Evolutionary conservation across 1,139 yeast genomes (phyloP), one percentile per base, ranked within the genome.

Genomic region (Scheffersomyces parashehatae): DNA sequence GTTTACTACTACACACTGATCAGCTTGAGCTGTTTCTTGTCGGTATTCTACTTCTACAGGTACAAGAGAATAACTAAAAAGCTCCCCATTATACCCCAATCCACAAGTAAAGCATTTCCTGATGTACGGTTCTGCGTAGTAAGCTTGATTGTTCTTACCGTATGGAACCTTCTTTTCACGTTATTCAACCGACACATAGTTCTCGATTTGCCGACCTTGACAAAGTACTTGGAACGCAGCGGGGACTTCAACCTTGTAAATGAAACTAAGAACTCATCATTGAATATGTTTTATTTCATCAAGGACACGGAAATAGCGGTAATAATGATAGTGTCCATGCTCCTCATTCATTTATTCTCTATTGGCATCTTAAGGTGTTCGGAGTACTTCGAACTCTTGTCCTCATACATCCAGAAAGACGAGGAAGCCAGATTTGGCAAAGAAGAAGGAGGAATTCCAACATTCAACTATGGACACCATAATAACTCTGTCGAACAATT

Each of bases 281-380:
- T 31, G n/a, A 31, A 31, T 36, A 11, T 37, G 30, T 35, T 40
- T 31, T 50, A 48, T 26, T 35, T 51, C 28, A 4, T 11, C 15
- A 55, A 54, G 42, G 62, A 57, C 38, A 15, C 43, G 29, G 35
- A 33, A n/a, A 36, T 53, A 33, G 45, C 54, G 26, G 26, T 36
- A 13, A 41, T 48, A 13, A 47, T 47, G 10, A 38, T 44, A 3
- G 46, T 47, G 4, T 54, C 59, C 10, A 52, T 51, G 39, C 7
- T 43, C 1, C 36, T 51, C 13, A 44, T 49, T 38, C 46, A 50
- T 29, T 13, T 42, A 20, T 50, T 58, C 31, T 49, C 56, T 3
- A 36, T 39, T 5, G 57, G 51, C 13, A 54, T 54, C 12, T 31
- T 49, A 35, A 43, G 51, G 16, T 43, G 52, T 36, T 41, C 57